These are phyloP conservation scores for Ophiostoma quercus DNA, from an alignment of 2,329 filamentous ascomycete genomes.

Conservation along the genomic window DNA sequence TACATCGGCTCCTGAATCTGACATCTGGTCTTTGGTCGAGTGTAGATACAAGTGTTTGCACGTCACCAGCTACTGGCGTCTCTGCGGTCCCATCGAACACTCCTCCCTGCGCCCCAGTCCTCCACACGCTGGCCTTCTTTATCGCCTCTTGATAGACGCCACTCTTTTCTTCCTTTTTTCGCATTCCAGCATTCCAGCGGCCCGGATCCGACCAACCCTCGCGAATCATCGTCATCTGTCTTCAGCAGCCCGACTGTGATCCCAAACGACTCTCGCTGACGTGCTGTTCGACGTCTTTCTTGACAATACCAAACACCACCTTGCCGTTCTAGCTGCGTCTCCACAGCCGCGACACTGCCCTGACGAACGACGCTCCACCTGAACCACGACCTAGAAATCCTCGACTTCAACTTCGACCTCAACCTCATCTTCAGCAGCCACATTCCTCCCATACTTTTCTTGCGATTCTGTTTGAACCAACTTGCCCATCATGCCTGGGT, in stretches of 20 bases:
- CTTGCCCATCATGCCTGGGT: conserved; percentile 65
- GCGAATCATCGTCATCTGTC: conserved; percentile 1
- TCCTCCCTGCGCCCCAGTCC: conserved; percentile 1
- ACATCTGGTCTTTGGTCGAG: neutral
- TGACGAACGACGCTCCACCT: neutral
- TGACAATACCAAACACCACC: neutral
- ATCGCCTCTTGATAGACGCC: conserved; percentile 11
- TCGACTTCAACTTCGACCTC: neutral
- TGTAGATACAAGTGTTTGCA: neutral
- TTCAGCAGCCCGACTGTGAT: neutral
- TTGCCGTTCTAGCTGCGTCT: neutral
- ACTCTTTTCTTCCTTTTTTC: conserved; percentile 7
- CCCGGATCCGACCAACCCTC: neutral
- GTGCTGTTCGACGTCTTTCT: neutral
- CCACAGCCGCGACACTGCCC: neutral
- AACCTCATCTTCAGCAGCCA: neutral
- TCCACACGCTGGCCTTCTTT: conserved; percentile 6
- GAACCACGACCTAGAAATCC: neutral
- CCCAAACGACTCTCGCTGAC: neutral
- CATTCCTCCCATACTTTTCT: neutral
- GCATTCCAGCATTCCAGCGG: conserved; percentile 9
- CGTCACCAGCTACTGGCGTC: neutral
- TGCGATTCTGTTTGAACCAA: neutral
- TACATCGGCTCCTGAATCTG: conserved; percentile 1
- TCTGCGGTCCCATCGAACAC: conserved; percentile 1